Percentiles rank a stretch among this genome's conserved stretches.
These are phyloP conservation scores for Phlebiopsis flavidoalba DNA, from an alignment of 768 basidiomycete species.

Conservation along the genomic window DNA sequence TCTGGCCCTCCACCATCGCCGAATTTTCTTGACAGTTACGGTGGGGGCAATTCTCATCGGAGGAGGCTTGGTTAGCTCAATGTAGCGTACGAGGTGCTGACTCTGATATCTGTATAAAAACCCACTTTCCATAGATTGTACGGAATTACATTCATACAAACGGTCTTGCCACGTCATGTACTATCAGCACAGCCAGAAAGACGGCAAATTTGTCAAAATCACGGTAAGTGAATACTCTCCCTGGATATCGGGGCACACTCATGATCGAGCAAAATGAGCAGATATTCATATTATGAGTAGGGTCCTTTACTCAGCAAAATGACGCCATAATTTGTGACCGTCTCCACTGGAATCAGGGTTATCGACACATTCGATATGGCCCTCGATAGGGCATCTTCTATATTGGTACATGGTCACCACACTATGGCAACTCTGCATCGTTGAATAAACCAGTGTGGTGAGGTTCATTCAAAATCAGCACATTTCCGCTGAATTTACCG, in stretches of 20 bases:
- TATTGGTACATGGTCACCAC: not conserved
- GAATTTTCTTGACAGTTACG: not conserved
- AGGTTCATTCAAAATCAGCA: not conserved
- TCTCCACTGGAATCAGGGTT: not conserved
- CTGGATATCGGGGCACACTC: too few relatives aligned
- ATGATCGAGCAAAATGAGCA: too few relatives aligned
- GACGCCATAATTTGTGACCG: too few relatives aligned
- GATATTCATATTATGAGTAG: too few relatives aligned
- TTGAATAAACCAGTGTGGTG: not conserved
- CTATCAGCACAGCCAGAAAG: not conserved
- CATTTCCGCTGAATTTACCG: not conserved
- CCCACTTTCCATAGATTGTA: not conserved
- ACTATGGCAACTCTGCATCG: not conserved
- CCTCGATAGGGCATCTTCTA: not conserved
- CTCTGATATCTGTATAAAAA: too few relatives aligned
- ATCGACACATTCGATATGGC: not conserved
- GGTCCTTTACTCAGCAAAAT: too few relatives aligned
- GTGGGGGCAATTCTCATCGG: not conserved
- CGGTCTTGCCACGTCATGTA: not conserved
- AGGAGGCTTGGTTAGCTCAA: not conserved
- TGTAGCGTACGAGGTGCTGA: not conserved
- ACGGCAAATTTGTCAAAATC: not conserved
- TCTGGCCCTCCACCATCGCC: too few relatives aligned
- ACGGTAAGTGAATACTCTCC: not conserved
- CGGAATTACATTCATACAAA: conserved; percentile 1